Evolutionary conservation across 805 yeast genomes (phyloP).

Genomic region (Spathaspora passalidarum): DNA sequence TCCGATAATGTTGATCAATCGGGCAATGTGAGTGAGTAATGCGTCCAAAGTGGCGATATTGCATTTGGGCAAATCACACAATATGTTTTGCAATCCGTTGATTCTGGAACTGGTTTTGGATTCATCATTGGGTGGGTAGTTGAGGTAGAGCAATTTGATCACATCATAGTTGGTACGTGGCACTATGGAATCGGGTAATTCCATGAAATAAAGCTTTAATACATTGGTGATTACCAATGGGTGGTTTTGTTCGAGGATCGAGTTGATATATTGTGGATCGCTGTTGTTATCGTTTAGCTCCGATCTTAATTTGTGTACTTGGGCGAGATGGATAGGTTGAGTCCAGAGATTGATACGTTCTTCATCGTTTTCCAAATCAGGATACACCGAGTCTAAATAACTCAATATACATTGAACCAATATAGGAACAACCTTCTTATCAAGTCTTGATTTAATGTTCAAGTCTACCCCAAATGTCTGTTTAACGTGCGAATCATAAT

Average conservation of each 20-base stretch:
- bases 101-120: constrained; percentile 42
- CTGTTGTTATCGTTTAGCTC: constrained; percentile 40
- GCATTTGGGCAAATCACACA: constrained; percentile 64
- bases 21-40: constrained; percentile 67
- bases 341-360: constrained; percentile 70
- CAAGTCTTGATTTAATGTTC: constrained; percentile 67
- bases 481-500: constrained; percentile 62
- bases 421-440: constrained; percentile 68
- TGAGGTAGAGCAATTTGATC: constrained; percentile 60
- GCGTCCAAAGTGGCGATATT: constrained; percentile 81
- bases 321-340: constrained; percentile 55
- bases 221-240: constrained; percentile 66
- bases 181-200: constrained; percentile 74
- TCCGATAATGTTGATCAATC: constrained; percentile 52
- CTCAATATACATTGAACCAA: constrained; percentile 61
- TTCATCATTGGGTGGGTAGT: constrained; percentile 39
- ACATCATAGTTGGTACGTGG: constrained; percentile 64
- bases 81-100: constrained; percentile 61
- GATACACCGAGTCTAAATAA: constrained; percentile 68
- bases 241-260: constrained; percentile 33
- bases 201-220: constrained; percentile 70
- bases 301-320: constrained; percentile 60
- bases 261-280: constrained; percentile 27
- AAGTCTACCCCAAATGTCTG: constrained; percentile 82
- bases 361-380: constrained; percentile 65